Conservation (phyloP, 164 flowering plant genomes). For the Platanus orientalis region DNA sequence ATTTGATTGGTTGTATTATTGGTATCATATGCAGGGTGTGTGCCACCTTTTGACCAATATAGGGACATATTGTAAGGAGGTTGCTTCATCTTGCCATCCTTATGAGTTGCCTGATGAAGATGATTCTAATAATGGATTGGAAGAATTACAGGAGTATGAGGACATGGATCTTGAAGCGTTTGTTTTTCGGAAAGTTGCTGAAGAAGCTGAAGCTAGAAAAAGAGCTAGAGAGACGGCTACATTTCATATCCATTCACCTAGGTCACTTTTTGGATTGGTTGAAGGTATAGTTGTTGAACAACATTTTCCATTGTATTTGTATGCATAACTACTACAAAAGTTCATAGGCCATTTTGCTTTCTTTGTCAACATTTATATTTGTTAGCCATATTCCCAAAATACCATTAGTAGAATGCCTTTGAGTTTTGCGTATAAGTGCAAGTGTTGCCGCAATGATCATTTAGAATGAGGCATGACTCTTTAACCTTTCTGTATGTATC, state of each 20-base stretch:
- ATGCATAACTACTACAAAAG: background rate
- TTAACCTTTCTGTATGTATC: background rate
- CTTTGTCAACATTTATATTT: background rate
- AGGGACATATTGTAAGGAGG: slow-evolving; percentile 63
- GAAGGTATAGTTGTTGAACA: slow-evolving; percentile 46
- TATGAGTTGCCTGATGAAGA: slow-evolving; percentile 46
- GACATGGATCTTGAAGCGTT: slow-evolving; percentile 65
- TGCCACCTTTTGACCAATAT: slow-evolving; percentile 76
- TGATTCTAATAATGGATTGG: slow-evolving; percentile 40
- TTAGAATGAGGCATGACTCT: background rate
- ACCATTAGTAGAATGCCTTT: too few relatives aligned
- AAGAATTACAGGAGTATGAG: slow-evolving; percentile 46
- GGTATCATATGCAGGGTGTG: slow-evolving; percentile 46
- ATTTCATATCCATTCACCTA: slow-evolving; percentile 66
- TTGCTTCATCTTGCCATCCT: slow-evolving; percentile 33
- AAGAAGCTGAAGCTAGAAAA: slow-evolving; percentile 52
- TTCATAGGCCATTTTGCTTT: background rate
- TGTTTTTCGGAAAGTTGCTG: slow-evolving; percentile 40
- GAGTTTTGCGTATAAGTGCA: too few relatives aligned
- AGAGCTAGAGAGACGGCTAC: slow-evolving; percentile 38
- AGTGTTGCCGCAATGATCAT: too few relatives aligned
- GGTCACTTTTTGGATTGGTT: slow-evolving; percentile 41
- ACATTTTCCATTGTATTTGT: background rate
- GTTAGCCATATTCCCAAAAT: background rate
- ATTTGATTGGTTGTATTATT: background rate